Percentiles rank a stretch among this genome's conserved stretches.
phyloP scores from a whole-genome alignment of 148 eudicot genomes.

The Cornus controversa region DNA sequence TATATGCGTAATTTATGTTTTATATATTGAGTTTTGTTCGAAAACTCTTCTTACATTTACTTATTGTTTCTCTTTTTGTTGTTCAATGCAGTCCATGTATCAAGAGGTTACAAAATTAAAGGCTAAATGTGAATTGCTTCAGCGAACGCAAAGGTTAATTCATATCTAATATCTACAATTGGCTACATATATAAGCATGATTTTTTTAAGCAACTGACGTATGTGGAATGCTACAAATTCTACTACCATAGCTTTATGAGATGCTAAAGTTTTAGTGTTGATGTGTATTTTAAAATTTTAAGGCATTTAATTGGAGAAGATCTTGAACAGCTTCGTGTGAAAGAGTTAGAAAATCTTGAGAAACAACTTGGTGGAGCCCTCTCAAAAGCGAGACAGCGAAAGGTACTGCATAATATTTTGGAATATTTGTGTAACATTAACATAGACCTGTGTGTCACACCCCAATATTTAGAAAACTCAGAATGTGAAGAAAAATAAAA shows the following conservation, averaged over 20 bases:
- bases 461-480: too few species aligned
- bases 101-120: not conserved
- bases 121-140: not conserved
- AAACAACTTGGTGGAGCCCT: not conserved
- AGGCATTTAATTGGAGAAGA: slow-evolving; percentile 2
- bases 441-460: too few species aligned
- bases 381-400: not conserved
- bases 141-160: not conserved
- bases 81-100: not conserved
- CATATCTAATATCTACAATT: not conserved
- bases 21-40: too few species aligned
- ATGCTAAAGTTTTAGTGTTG: not conserved
- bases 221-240: too few species aligned
- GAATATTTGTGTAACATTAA: not conserved
- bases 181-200: too few species aligned
- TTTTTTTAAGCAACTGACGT: too few species aligned
- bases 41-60: not conserved
- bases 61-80: not conserved
- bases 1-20: too few species aligned
- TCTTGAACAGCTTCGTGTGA: not conserved
- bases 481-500: too few species aligned
- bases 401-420: not conserved
- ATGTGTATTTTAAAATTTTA: not conserved
- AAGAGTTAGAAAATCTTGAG: slow-evolving; percentile 1
- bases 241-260: not conserved